Evolutionary conservation across 768 basidiomycete species (phyloP), one percentile per base, ranked within the genome.

Genomic region (Cystoderma amianthinum): DNA sequence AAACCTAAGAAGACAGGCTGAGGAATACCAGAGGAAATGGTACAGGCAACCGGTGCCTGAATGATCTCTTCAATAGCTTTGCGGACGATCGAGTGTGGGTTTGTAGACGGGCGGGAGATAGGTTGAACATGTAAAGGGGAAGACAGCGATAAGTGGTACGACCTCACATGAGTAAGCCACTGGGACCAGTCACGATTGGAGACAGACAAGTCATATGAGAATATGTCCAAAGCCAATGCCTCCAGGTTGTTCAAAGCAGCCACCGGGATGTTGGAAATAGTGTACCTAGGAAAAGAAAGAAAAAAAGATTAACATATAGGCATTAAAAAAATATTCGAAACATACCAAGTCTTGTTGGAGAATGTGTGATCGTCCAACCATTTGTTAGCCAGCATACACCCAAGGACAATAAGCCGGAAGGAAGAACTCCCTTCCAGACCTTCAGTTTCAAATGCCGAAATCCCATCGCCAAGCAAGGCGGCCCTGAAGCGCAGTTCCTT

Each of bases 291-390:
- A 43, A 43, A 42, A 41, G 15, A 41, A 22, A 25, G 44, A 49
- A 11, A 47, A 38, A 33, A 42, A 16, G 32, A 36, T 30, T 37
- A 13, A 52, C 21, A 47, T 6, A 47, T 44, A 24, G 38, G 15
- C 39, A 34, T 20, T 39, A n/a, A 18, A 36, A 19, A 20, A 36
- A 33, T 28, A 25, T 28, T 28, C 30, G 33, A n/a, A n/a, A 57
- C 79, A 45, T 57, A 87, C 87, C 87, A 90, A 41, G 87, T 90
- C 65, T 87, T 89, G 63, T 89, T 89, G 30, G 85, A 88, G 60
- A 89, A 90, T 0, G 87, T 89, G 53, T 90, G 87, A 50, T 90
- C 87, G 48, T 89, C 86, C 48, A 90, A 55, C 87, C 87, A 89
- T 62, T 90, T 90, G 59, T 89, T 89, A 15, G 86, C 85, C 23